Evolutionary conservation across 2,329 filamentous ascomycete genomes (phyloP), one percentile per base, ranked within the genome.

Genomic region (Monosporascus sp.): DNA sequence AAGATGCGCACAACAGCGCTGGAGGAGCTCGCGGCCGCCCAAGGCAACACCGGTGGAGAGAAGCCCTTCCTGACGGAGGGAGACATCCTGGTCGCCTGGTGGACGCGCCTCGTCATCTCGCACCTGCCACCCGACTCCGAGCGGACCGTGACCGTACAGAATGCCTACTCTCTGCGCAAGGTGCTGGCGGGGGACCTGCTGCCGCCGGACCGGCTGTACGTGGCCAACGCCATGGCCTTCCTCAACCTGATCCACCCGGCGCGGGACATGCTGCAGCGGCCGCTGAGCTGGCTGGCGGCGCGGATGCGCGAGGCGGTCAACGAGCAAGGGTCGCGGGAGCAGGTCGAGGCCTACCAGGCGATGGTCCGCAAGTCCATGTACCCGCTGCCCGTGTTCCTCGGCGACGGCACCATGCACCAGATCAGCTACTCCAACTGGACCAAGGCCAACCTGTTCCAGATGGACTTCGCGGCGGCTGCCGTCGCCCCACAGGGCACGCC

Each of bases 1-100:
- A 52, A 57, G 17, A 49, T 72, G 22, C 64, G 62, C 2, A 54
- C 55, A 1, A 55, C 60, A 31, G 65, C 68, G 2, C 50, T 67
- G 3, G 55, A 52, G 5, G 67, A 72, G 5, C 55, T 69, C 9
- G 49, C 50, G 2, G 48, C 49, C 1, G 43, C 58, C 6, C n/a
- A n/a, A n/a, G n/a, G n/a, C n/a, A n/a, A n/a, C n/a, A n/a, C n/a
- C n/a, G 54, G 49, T 2, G 45, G 53, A 9, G 47, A 54, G 9
- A 48, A 38, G 4, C n/a, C 41, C 5, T 44, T n/a, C n/a, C 3
- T 44, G 9, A 44, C n/a, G n/a, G 41, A 44, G n/a, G 41, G 41
- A 3, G 41, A 44, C 22, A 20, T 44, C 22, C 41, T 44, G 11
- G 9, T 20, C 41, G 41, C 41, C 41, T 44, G 41, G 41, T 44